Percentiles rank a stretch among this genome's conserved stretches.
phyloP scores from a whole-genome alignment of 208 protist species.

The Wallacemonas collosoma region DNA sequence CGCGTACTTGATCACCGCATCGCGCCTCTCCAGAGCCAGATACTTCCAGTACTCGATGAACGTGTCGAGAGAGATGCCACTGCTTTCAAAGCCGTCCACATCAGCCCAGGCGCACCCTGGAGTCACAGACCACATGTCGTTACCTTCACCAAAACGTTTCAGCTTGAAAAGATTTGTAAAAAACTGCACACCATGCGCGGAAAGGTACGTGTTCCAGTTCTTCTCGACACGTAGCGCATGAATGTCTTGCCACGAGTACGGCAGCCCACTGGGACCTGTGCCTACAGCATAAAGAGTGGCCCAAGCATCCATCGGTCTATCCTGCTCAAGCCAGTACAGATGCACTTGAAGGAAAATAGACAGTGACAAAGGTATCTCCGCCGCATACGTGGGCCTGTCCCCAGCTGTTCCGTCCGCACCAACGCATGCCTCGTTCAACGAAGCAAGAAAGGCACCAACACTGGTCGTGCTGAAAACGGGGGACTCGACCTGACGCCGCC shows the following conservation, averaged over 20 bases:
- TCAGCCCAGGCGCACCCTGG: constrained; percentile 83
- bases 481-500: constrained; percentile 54
- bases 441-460: constrained; percentile 28
- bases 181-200: constrained; percentile 76
- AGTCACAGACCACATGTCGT: constrained; percentile 78
- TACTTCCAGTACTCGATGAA: constrained; percentile 92
- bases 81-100: constrained; percentile 55
- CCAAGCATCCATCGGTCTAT: constrained; percentile 59
- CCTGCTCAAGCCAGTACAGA: constrained; percentile 36
- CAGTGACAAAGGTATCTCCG: constrained; percentile 46
- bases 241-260: constrained; percentile 85
- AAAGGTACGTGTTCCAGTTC: constrained; percentile 84
- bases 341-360: not conserved
- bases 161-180: constrained; percentile 82
- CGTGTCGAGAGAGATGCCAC: constrained; percentile 53
- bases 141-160: constrained; percentile 41
- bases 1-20: constrained; percentile 82
- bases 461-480: constrained; percentile 39
- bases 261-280: constrained; percentile 63
- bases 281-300: constrained; percentile 73
- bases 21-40: constrained; percentile 66
- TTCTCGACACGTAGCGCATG: constrained; percentile 55
- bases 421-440: not conserved
- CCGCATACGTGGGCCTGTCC: constrained; percentile 11
- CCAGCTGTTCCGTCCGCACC: not conserved